Base-by-base conservation (phyloP, 352 stramenopile species). In the Phytopythium mirpurense region DNA sequence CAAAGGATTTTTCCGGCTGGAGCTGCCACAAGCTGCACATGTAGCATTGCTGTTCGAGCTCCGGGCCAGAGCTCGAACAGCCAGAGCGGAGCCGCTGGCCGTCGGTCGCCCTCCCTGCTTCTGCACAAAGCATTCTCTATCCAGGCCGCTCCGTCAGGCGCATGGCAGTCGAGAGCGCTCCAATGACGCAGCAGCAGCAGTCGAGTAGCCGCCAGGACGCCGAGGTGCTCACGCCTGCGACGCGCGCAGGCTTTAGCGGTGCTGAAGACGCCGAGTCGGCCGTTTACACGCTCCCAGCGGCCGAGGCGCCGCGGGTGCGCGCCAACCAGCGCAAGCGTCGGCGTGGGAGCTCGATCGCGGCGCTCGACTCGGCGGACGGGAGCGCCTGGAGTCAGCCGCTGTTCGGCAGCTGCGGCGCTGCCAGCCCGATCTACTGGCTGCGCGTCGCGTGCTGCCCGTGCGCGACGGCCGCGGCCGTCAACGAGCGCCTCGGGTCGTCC, bases 381-480 rank as follows among this genome's bases (percentile, higher is more conserved):
- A 5, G 26, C 18, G 21, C 54, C 6, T 76, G 71, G 68, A 62
- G 55, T 12, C 19, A 60, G 0, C 47, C 42, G 21, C 63, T 81
- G 9, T 71, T 48, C 34, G 62, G 61, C 23, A 68, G 62, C 46
- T 70, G 67, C 47, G 62, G 54, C 35, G 62, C 64, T 12, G 55
- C 63, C 16, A 59, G 60, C 5, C 62, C 68, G 14, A 76, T 59
- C 19, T 70, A 68, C 51, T 73, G 59, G 62, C 73, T 73, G 40
- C 45, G 62, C 41, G 49, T 74, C 23, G 61, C 56, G 19, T 71
- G 63, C 31, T 81, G 70, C 38, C 70, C 70, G 26, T 81, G 70
- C 58, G 69, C 69, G 23, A 70, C 70, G 18, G 63, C 67, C 18
- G 70, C 70, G 18, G 67, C 63, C 32, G 53, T 78, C 11, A 70